A percentile compares a stretch with the other conserved stretches of the same genome.
These are phyloP conservation scores for Funneliformis mosseae DNA, from an alignment of 192 early-diverging fungal genomes.

Conservation along the genomic window DNA sequence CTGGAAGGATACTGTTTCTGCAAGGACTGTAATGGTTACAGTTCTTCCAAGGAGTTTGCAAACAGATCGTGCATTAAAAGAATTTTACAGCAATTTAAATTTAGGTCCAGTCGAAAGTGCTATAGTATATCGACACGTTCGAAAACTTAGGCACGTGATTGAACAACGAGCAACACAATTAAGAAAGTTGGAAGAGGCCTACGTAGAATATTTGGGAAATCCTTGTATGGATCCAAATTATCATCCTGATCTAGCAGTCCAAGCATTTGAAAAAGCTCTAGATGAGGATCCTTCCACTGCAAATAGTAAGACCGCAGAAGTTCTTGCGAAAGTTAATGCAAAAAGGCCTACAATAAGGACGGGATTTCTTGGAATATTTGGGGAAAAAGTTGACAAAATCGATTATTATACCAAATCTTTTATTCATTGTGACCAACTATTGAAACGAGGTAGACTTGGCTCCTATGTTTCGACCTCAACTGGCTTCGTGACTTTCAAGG, in stretches of 20 bases:
- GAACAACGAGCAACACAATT: slow-evolving; percentile 58
- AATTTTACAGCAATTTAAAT: slow-evolving; percentile 64
- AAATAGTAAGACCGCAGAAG: background rate
- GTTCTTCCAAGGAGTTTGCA: slow-evolving; percentile 66
- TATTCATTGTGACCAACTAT: slow-evolving; percentile 55
- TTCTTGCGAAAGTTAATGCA: slow-evolving; percentile 16
- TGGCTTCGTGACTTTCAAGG: slow-evolving; percentile 81
- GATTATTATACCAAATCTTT: slow-evolving; percentile 61
- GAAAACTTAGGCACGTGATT: slow-evolving; percentile 55
- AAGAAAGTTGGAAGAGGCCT: slow-evolving; percentile 58
- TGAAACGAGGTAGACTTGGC: slow-evolving; percentile 51
- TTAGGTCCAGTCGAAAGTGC: slow-evolving; percentile 68
- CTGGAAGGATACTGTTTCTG: slow-evolving; percentile 43
- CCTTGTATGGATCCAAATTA: slow-evolving; percentile 67
- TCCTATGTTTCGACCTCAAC: slow-evolving; percentile 53
- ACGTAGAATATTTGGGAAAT: slow-evolving; percentile 65
- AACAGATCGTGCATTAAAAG: slow-evolving; percentile 54
- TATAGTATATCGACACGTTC: slow-evolving; percentile 61
- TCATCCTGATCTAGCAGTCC: slow-evolving; percentile 51
- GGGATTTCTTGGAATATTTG: slow-evolving; percentile 50
- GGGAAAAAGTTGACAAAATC: slow-evolving; percentile 70
- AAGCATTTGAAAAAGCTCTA: slow-evolving; percentile 42
- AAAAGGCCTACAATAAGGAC: slow-evolving; percentile 47
- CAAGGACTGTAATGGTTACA: slow-evolving; percentile 72
- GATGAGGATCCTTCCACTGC: background rate